Conservation (phyloP, 164 flowering plant species). For the Hamamelis virginiana region DNA sequence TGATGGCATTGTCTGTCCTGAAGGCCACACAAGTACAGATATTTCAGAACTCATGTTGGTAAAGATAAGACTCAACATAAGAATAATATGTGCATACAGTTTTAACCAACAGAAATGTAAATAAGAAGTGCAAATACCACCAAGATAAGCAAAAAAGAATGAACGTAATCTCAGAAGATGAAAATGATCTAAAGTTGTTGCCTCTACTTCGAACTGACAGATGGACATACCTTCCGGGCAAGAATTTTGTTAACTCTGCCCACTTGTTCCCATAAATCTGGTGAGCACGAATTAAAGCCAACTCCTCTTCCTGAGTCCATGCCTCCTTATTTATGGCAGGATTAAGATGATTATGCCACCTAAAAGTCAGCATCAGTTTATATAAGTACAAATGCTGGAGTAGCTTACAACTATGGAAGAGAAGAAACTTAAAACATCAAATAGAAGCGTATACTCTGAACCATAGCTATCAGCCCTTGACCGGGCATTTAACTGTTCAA, state of each 20-base stretch:
- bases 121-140: background rate
- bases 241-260: conserved; percentile 92
- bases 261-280: conserved; percentile 93
- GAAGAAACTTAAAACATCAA: too few relatives aligned
- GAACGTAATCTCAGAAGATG: background rate
- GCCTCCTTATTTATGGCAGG: conserved; percentile 93
- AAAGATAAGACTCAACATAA: background rate
- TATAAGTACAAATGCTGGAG: background rate
- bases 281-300: conserved; percentile 88
- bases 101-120: background rate
- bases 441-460: too few relatives aligned
- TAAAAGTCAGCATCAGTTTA: conserved; percentile 16
- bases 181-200: background rate
- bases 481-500: too few relatives aligned
- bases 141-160: background rate
- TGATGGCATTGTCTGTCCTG: conserved; percentile 99
- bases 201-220: background rate
- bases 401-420: background rate
- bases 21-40: conserved; percentile 24
- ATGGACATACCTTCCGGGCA: conserved; percentile 81
- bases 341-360: conserved; percentile 99
- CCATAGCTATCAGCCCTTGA: too few relatives aligned
- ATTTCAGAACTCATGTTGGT: conserved; percentile 16
- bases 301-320: conserved; percentile 97
- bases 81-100: background rate